Conservation (phyloP, 192 early-diverging fungal species). For the Podila epicladia region DNA sequence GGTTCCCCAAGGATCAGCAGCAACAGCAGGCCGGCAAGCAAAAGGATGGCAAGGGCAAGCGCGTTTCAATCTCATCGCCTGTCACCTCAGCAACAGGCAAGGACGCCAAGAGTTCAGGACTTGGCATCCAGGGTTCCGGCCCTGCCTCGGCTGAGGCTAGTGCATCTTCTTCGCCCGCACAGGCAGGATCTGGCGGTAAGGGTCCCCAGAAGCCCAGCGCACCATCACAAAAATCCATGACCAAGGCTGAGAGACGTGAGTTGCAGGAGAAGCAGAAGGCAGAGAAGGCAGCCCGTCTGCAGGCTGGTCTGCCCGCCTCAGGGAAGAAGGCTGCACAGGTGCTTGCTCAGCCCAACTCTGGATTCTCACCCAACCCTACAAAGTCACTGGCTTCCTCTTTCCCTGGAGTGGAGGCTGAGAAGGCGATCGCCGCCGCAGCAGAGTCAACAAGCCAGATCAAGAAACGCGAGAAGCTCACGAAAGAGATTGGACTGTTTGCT, state of each 20-base stretch:
- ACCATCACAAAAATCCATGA: constrained; percentile 66
- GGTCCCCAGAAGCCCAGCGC: constrained; percentile 29
- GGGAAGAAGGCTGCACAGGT: constrained; percentile 54
- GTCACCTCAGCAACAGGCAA: constrained; percentile 2
- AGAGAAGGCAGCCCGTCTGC: constrained; percentile 72
- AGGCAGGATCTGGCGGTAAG: not conserved
- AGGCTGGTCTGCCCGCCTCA: constrained; percentile 45
- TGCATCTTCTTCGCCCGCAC: not conserved
- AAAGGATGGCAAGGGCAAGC: constrained; percentile 34
- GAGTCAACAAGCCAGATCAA: constrained; percentile 40
- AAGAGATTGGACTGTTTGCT: constrained; percentile 74
- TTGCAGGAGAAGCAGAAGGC: constrained; percentile 85
- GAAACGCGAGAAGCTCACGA: constrained; percentile 50
- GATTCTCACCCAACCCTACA: constrained; percentile 26
- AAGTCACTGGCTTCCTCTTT: constrained; percentile 26
- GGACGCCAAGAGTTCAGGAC: constrained; percentile 20
- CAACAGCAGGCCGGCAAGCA: constrained; percentile 11
- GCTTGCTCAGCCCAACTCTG: constrained; percentile 18
- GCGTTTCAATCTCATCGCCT: constrained; percentile 12
- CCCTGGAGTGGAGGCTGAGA: constrained; percentile 41
- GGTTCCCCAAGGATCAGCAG: constrained; percentile 21
- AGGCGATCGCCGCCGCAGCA: constrained; percentile 38
- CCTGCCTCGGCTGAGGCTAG: constrained; percentile 13
- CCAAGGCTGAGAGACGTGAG: constrained; percentile 90
- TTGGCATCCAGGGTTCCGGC: constrained; percentile 31